Percentiles rank a stretch among this genome's conserved stretches.
Evolutionary conservation across 257 asterid species (phyloP).

Genomic region (Salvia splendens): DNA sequence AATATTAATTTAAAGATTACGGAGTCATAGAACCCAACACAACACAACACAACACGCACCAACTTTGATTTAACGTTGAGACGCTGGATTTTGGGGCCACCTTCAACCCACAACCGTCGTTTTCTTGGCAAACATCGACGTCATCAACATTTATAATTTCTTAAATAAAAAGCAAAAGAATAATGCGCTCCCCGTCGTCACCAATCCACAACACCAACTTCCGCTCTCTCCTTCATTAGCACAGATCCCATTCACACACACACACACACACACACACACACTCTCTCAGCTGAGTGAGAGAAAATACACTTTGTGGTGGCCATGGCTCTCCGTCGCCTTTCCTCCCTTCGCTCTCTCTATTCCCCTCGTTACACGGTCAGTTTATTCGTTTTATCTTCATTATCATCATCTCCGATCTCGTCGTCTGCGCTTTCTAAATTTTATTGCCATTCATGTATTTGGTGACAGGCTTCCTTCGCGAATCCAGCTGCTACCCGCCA

Average conservation of each 20-base stretch:
- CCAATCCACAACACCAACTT: conserved; percentile 31
- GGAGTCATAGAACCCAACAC: no score
- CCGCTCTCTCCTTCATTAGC: conserved; percentile 21
- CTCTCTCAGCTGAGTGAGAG: conserved; percentile 1
- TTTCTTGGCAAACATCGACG: conserved; percentile 9
- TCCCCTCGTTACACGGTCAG: conserved; percentile 56
- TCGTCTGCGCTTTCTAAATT: neutral
- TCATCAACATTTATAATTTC: neutral
- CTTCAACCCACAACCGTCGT: conserved; percentile 21
- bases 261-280: conserved; percentile 11
- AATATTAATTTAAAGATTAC: no score
- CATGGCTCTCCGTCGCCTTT: conserved; percentile 74
- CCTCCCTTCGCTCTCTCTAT: conserved; percentile 45
- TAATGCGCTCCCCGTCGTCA: conserved; percentile 32
- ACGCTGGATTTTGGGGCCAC: conserved; percentile 24
- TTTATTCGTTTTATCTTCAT: neutral
- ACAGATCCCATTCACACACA: conserved; percentile 16
- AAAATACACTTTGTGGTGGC: conserved; percentile 38
- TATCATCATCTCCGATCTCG: neutral
- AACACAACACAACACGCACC: conserved; percentile 6
- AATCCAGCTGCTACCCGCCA: conserved; percentile 53
- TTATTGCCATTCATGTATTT: conserved; percentile 12
- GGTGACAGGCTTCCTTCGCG: conserved; percentile 59
- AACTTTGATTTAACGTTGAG: conserved; percentile 20
- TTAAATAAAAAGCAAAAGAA: neutral